phyloP scores from a whole-genome alignment of 257 asterid species.

The Solanum bukasovii region DNA sequence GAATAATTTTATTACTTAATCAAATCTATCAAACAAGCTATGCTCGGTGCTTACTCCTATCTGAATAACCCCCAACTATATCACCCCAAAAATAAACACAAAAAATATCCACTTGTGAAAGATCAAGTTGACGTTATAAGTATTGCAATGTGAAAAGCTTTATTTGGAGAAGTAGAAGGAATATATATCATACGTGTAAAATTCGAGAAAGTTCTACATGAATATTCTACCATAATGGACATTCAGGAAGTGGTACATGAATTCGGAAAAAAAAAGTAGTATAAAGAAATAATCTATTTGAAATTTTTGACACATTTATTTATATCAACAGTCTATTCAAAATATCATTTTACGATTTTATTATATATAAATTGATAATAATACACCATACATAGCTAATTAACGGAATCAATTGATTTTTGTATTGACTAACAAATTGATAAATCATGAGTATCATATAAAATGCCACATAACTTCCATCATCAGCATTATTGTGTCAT shows the following conservation, averaged over 20 bases:
- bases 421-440: background rate
- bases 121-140: background rate
- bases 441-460: background rate
- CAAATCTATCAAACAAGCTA: background rate
- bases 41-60: background rate
- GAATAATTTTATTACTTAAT: background rate
- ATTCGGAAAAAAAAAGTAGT: accelerated
- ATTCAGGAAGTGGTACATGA: no score
- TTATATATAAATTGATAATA: background rate
- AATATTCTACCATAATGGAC: no score
- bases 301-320: no score
- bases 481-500: background rate
- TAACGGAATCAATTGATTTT: background rate
- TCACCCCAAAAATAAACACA: background rate
- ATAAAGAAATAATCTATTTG: no score
- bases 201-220: background rate
- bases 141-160: background rate
- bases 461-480: background rate
- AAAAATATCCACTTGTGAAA: background rate
- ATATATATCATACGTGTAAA: background rate
- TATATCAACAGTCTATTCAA: no score
- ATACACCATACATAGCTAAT: background rate
- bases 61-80: accelerated
- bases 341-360: no score
- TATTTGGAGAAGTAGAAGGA: background rate